Evolutionary conservation across 306 rosid genomes (phyloP), one percentile per base, ranked within the genome.

Genomic region (Sicyos edulis): DNA sequence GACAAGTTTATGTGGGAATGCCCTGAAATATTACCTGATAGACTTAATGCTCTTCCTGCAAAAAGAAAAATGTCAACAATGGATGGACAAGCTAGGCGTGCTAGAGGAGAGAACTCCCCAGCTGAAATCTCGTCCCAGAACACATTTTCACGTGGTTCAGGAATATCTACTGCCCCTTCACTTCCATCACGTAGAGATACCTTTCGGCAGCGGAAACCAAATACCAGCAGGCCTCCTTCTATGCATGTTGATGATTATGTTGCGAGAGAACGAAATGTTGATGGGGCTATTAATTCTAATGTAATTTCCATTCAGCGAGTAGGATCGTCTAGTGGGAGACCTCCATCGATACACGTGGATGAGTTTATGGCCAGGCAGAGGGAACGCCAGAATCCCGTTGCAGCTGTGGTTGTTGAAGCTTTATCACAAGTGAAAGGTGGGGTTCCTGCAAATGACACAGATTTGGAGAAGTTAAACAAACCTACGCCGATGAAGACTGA

Each of bases 171-270:
- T 76, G 82, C 84, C 70, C 76, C 97, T 62, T 83, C 97, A 49
- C 97, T 88, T 78, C 91, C 99, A 64, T 80, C 96, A 22, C 99
- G 99, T 21, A 82, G 99, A 84, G 99, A 93, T 84, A 78, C 88
- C 56, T 93, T 93, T 76, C 85, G 99, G 86, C 96, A 88, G 86
- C 96, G 97, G 76, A 93, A 93, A 84, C 99, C 99, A 59, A 93
- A 93, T 86, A 93, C 97, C 74, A 93, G 99, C 86, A 77, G 99
- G 82, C 99, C 99, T 1, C 99, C 99, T 58, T 93, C 99, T 79
- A 93, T 91, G 97, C 99, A 93, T 65, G 99, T 93, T 77, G 99
- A 93, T 83, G 97, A 93, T 78, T 93, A 89, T 58, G 92, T 91
- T 76, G 99, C 99, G 3, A 87, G 99, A 84, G 99, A 93, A 81